Conservation (phyloP, 2,329 filamentous ascomycete genomes). For the Cladosporium sp. region DNA sequence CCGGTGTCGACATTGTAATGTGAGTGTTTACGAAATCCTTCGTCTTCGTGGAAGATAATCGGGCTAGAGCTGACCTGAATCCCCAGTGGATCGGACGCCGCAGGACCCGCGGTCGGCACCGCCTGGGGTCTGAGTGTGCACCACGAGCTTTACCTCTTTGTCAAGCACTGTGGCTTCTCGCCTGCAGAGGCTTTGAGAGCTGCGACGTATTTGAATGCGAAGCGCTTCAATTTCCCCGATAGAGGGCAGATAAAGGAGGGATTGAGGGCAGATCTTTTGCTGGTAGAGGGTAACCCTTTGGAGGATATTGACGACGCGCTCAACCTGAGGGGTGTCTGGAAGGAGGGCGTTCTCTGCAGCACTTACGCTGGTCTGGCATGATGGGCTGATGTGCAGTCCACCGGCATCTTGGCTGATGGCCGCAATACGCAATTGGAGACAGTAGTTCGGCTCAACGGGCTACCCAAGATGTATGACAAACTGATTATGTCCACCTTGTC, state of each 20-base stretch:
- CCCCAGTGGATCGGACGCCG: constrained; percentile 37
- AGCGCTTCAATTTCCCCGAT: constrained; percentile 36
- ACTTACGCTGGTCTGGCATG: constrained; percentile 1
- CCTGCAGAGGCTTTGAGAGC: constrained; percentile 36
- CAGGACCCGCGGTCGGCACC: constrained; percentile 38
- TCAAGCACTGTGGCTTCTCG: constrained; percentile 37
- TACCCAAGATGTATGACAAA: too few species aligned
- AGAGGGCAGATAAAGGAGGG: constrained; percentile 36
- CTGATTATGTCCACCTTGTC: too few species aligned
- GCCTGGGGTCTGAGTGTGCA: constrained; percentile 39
- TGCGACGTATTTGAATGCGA: constrained; percentile 37
- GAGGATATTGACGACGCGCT: constrained; percentile 36
- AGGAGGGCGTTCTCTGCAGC: constrained; percentile 28
- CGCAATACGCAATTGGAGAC: too few species aligned
- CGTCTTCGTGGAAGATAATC: neutral
- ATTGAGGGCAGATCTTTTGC: constrained; percentile 37
- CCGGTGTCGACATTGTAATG: constrained; percentile 38
- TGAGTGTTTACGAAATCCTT: constrained; percentile 17
- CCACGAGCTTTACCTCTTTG: constrained; percentile 38
- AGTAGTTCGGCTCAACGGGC: too few species aligned
- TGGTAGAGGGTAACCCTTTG: constrained; percentile 40
- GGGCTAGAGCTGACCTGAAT: neutral
- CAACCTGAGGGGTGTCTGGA: constrained; percentile 40
- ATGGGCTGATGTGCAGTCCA: neutral
- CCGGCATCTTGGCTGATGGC: too few species aligned